Evolutionary conservation across 1,139 yeast species (phyloP), one percentile per base, ranked within the genome.

Genomic region (Yamadazyma triangularis): DNA sequence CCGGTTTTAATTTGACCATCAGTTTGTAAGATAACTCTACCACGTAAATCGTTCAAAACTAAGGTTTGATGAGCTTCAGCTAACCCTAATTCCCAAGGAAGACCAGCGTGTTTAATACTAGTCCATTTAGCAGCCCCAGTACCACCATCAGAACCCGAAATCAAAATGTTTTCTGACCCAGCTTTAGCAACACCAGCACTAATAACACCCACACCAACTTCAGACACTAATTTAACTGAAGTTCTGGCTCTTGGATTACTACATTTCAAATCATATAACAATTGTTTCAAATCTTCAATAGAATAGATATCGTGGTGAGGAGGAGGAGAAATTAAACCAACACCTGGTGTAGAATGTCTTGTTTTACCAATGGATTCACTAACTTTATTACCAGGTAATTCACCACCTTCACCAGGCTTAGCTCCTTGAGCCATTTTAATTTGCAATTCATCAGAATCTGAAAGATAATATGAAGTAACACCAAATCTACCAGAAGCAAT

Each of bases 341-440:
- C 97, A 51, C 95, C 95, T 25, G 95, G 87, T 30, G 97, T 91
- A 1, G 96, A 88, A 58, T 89, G 96, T 66, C 98, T 79, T 4
- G 97, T 89, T 62, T 84, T 87, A 34, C 95, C 98, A 64, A 91
- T 91, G 31, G 77, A 77, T 33, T 73, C 77, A 25, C 93, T 77
- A 29, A 91, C 97, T 63, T 91, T 91, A 66, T 85, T 84, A 39
- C 96, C 96, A 27, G 97, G 96, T 47, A 91, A 71, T 61, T 91
- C 97, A 74, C 98, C 98, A 71, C 98, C 98, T 69, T 91, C 97
- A 70, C 97, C 98, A 8, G 97, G 97, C 64, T 91, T 91, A 34
- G 98, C 98, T 64, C 98, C 97, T 64, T 91, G 98, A 8, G 98
- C 97, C 93, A 91, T 88, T 66, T 91, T 91, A 58, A 91, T 91